Base-by-base conservation (phyloP, 805 yeast genomes). In the Sugiyamaella floridensis region DNA sequence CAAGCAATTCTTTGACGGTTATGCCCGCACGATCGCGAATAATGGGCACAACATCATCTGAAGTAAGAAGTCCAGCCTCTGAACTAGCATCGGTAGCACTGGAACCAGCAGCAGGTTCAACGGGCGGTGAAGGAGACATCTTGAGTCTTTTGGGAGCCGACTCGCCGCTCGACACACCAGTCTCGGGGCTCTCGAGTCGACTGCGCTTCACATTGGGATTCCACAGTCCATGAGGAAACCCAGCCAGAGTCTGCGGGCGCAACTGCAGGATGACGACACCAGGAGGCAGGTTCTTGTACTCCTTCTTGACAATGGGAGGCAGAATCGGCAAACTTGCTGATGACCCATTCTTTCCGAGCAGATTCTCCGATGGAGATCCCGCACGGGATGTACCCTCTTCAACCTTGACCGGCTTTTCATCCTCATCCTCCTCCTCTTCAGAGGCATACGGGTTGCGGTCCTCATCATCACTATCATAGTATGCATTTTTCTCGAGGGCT, bases 391-490 rank as follows among this genome's bases (percentile, higher is more conserved):
- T 14, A 11, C 37, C 37, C 43, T 54, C 40, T 67, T 72, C 45
- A 2, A 14, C 8, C 29, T 19, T 14, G 14, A 22, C 28, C 8
- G 32, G 29, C 41, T 55, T 55, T 11, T 47, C 52, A 16, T 41
- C 49, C 28, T 55, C 60, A n/a, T 67, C 63, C 4, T 70, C 71
- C 34, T 71, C 76, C 50, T 84, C 70, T 48, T 82, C 87, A 63
- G 86, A 79, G 46, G 85, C 72, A 63, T 89, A 89, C 41, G 97
- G 97, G 65, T 89, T 88, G 45, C 77, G 76, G 19, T 79, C 81
- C 51, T 89, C 93, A 50, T 87, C 92, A 58, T 86, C 95, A 50
- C 85, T 80, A 61, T 89, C 97, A 61, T 92, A 89, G 46, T 88
- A 90, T 43, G 71, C 95, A 60, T 84, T 85, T 68, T 88, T 83